Evolutionary conservation across 169 alveolate species (phyloP).

Genomic region (Miamiensis avidus): DNA sequence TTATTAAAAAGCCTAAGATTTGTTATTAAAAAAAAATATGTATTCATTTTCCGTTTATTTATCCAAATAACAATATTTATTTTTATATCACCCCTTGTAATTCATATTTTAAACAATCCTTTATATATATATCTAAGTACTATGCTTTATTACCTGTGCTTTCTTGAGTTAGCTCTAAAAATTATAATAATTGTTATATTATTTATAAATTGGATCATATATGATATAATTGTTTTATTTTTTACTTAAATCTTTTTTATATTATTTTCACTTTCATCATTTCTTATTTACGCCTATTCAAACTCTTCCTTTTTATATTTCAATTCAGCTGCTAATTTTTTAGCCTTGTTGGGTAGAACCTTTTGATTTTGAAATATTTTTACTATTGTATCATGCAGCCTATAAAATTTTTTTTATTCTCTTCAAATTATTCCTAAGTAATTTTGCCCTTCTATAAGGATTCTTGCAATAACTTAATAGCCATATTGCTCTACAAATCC

Average conservation of each 20-base stretch:
- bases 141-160: too few species aligned
- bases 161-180: too few species aligned
- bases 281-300: slow-evolving; percentile 30
- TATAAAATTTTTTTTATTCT: slow-evolving; percentile 31
- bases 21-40: too few species aligned
- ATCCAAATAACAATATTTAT: too few species aligned
- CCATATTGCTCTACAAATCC: background rate
- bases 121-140: too few species aligned
- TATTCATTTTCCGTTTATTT: too few species aligned
- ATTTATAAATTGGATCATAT: too few species aligned
- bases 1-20: too few species aligned
- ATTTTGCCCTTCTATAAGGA: slow-evolving; percentile 13
- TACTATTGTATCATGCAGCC: slow-evolving; percentile 36
- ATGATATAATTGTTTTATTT: too few species aligned
- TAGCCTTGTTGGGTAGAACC: slow-evolving; percentile 23
- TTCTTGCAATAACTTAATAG: background rate
- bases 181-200: too few species aligned
- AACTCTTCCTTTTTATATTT: slow-evolving; percentile 25
- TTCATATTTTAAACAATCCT: too few species aligned
- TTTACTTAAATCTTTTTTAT: slow-evolving; percentile 13
- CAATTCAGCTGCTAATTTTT: slow-evolving; percentile 24
- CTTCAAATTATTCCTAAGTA: slow-evolving; percentile 37
- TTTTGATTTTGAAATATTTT: slow-evolving; percentile 31
- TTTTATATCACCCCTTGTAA: too few species aligned
- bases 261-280: slow-evolving; percentile 15